A percentile compares a stretch with the other conserved stretches of the same genome.
Conservation (phyloP, 2,329 filamentous ascomycete species). For the Akanthomyces uredinophilus region DNA sequence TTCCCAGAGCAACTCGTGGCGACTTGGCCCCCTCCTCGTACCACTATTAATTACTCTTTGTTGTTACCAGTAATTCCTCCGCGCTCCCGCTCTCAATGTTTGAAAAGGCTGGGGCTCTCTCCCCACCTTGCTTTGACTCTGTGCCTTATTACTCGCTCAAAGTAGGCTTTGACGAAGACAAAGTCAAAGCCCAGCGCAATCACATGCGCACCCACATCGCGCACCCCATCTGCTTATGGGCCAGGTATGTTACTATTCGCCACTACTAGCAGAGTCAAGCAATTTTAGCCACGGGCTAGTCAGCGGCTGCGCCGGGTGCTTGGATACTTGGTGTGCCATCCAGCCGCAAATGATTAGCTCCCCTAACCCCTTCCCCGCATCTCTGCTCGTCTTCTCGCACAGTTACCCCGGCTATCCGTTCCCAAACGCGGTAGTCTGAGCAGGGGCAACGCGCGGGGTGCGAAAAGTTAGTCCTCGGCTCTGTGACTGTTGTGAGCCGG, state of each 20-base stretch:
- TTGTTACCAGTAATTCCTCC: background rate
- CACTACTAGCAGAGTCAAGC: background rate
- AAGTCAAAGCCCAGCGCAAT: background rate
- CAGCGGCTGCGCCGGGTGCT: background rate
- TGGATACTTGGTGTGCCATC: too few species aligned
- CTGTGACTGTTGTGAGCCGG: background rate
- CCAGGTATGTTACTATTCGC: background rate
- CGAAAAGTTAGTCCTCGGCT: slow-evolving; percentile 1
- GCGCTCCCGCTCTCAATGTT: background rate
- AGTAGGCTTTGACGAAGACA: background rate
- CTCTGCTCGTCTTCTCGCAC: background rate
- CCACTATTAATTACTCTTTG: background rate
- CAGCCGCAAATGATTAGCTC: background rate
- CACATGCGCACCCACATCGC: slow-evolving; percentile 5
- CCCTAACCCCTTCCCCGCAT: slow-evolving; percentile 13
- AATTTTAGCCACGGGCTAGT: background rate
- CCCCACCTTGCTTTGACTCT: background rate
- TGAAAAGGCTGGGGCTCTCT: background rate
- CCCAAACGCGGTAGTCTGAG: background rate
- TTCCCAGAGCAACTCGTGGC: background rate
- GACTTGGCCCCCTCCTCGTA: background rate
- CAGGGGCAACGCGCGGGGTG: background rate
- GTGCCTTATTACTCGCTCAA: background rate
- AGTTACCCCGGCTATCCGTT: slow-evolving; percentile 11
- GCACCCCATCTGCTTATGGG: background rate